A percentile compares a stretch with the other conserved stretches of the same genome.
Evolutionary conservation across 2,329 filamentous ascomycete genomes (phyloP).

Genomic region (Ilyonectria robusta): DNA sequence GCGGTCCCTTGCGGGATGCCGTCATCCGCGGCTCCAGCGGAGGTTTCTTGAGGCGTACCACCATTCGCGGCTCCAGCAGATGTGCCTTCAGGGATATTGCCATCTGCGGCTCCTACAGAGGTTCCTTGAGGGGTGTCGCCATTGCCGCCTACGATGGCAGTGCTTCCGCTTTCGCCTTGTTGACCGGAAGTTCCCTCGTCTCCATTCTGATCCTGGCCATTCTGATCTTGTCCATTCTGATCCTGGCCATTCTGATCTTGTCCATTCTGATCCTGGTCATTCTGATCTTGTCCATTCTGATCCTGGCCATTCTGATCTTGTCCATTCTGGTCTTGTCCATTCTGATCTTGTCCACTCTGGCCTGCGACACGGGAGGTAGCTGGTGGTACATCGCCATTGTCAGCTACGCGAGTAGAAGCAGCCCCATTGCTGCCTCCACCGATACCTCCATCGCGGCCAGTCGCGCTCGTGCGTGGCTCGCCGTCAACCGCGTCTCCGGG

Average conservation of each 20-base stretch:
- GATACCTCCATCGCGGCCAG: background rate
- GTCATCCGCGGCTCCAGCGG: background rate
- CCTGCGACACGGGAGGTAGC: background rate
- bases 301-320: no score
- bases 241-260: no score
- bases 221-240: no score
- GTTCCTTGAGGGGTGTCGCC: background rate
- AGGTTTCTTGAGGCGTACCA: no score
- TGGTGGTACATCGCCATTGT: background rate
- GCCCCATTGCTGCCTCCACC: background rate
- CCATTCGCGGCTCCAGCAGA: no score
- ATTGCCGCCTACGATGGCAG: no score
- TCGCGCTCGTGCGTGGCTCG: background rate
- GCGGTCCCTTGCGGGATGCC: background rate
- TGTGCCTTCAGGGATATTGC: no score
- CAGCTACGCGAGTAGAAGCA: slow-evolving; percentile 4
- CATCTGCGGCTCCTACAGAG: no score
- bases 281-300: no score
- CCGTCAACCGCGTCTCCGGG: background rate
- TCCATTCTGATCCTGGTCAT: background rate
- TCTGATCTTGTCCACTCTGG: background rate
- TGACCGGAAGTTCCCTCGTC: background rate
- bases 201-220: background rate
- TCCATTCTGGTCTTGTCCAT: background rate
- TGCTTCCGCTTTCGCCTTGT: background rate